Percentiles rank a stretch among this genome's conserved stretches.
Conservation (phyloP, 2,329 filamentous ascomycete species). For the Ophiognomonia clavigignenti-juglandacearum region DNA sequence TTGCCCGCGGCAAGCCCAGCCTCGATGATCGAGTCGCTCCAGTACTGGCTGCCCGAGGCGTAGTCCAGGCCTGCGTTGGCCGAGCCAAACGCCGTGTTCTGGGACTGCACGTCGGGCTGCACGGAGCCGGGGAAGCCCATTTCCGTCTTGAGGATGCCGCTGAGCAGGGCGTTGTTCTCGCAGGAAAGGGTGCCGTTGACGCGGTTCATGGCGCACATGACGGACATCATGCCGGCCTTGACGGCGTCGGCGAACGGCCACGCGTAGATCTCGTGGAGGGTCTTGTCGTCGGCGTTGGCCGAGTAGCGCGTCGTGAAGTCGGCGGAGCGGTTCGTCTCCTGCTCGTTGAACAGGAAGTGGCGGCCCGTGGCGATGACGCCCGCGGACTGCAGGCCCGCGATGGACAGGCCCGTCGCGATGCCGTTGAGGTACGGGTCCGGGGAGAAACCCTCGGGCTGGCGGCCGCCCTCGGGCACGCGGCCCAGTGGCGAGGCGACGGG, state of each 20-base stretch:
- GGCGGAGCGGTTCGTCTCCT: constrained; percentile 31
- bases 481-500: constrained; percentile 67
- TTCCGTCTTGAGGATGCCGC: constrained; percentile 60
- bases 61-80: constrained; percentile 65
- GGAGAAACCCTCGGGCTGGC: constrained; percentile 53
- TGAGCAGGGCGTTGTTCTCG: constrained; percentile 62
- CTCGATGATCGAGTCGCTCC: constrained; percentile 41
- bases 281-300: constrained; percentile 17
- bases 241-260: constrained; percentile 25
- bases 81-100: constrained; percentile 57
- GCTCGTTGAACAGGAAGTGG: constrained; percentile 60
- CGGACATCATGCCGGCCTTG: background rate
- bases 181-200: constrained; percentile 49
- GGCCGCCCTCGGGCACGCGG: constrained; percentile 53
- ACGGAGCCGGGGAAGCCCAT: constrained; percentile 61
- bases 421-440: constrained; percentile 58
- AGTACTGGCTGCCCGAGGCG: constrained; percentile 17
- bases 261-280: constrained; percentile 39
- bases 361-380: constrained; percentile 66
- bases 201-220: constrained; percentile 14
- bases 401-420: constrained; percentile 42
- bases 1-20: constrained; percentile 56
- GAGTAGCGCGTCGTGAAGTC: background rate
- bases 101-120: constrained; percentile 62
- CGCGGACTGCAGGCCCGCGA: constrained; percentile 63